These are phyloP conservation scores for Oehlia diaphana DNA, from an alignment of 192 early-diverging fungal genomes.

Conservation along the genomic window DNA sequence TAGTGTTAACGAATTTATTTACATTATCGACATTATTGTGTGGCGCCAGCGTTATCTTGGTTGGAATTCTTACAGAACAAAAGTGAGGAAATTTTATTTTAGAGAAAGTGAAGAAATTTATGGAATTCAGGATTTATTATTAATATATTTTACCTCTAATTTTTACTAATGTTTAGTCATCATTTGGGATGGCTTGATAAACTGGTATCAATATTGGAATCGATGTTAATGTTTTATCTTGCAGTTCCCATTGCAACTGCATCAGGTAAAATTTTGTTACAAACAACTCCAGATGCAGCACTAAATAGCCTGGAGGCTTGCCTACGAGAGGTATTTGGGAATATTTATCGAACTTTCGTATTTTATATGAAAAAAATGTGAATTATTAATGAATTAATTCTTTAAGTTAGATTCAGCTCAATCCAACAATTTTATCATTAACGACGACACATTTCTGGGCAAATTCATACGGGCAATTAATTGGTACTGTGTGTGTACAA, in stretches of 20 bases:
- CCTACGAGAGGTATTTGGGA: constrained; percentile 41
- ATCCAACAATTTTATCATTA: constrained; percentile 48
- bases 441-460: constrained; percentile 57
- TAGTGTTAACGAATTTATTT: constrained; percentile 13
- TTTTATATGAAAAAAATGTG: too few relatives aligned
- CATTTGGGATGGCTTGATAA: constrained; percentile 44
- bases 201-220: constrained; percentile 46
- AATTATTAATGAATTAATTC: neutral
- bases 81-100: too few relatives aligned
- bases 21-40: constrained; percentile 33
- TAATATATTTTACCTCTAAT: too few relatives aligned
- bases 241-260: constrained; percentile 49
- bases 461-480: constrained; percentile 51
- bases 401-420: constrained; percentile 35
- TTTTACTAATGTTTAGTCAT: constrained; percentile 28
- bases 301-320: constrained; percentile 44
- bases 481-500: constrained; percentile 49
- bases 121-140: too few relatives aligned
- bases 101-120: too few relatives aligned
- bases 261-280: constrained; percentile 51
- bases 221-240: constrained; percentile 49
- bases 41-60: too few relatives aligned
- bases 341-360: too few relatives aligned
- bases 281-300: constrained; percentile 51
- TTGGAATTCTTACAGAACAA: too few relatives aligned